A percentile compares a stretch with the other conserved stretches of the same genome.
phyloP scores from a whole-genome alignment of 2,329 filamentous ascomycete genomes.

The Neofusicoccum cordaticola region DNA sequence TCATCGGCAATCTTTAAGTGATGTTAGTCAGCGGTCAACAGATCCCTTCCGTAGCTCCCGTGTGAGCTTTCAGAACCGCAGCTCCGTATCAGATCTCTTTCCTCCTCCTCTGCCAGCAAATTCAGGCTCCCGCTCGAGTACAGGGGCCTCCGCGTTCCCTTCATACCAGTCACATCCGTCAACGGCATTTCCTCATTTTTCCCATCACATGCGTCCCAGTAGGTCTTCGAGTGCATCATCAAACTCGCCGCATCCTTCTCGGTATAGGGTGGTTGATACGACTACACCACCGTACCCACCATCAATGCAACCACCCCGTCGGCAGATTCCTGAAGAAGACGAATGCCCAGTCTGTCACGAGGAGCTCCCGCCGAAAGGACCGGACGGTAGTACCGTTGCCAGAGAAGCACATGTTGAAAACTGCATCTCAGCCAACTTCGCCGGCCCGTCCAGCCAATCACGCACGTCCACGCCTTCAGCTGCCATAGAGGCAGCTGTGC shows the following conservation, averaged over 20 bases:
- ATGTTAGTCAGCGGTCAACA: conserved; percentile 6
- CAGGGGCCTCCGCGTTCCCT: neutral
- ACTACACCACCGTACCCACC: conserved; percentile 20
- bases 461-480: neutral
- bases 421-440: conserved; percentile 36
- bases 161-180: neutral
- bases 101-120: neutral
- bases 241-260: conserved; percentile 17
- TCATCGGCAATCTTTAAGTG: conserved; percentile 4
- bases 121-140: neutral
- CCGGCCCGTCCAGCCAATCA: neutral
- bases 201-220: conserved; percentile 4
- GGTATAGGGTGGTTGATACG: neutral
- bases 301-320: conserved; percentile 15
- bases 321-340: conserved; percentile 62
- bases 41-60: neutral
- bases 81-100: neutral
- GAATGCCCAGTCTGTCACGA: conserved; percentile 75
- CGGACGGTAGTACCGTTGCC: conserved; percentile 36
- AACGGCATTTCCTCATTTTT: neutral
- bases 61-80: neutral
- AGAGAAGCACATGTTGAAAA: conserved; percentile 46
- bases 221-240: conserved; percentile 2
- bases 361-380: conserved; percentile 59
- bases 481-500: neutral